These are phyloP conservation scores for Logfia minima DNA, from an alignment of 129 eudicot species.

Conservation along the genomic window DNA sequence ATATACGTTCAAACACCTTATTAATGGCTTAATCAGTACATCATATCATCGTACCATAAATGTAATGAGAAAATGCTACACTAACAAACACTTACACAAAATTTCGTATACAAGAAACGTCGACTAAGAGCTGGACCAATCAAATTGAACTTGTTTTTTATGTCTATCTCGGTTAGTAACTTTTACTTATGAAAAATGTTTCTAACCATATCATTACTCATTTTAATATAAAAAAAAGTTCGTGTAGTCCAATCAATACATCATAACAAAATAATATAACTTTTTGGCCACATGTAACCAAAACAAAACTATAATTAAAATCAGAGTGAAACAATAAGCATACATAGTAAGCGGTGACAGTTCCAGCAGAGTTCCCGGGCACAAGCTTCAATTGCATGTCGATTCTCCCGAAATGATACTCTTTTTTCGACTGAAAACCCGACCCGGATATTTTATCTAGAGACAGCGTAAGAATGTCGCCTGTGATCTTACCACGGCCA, in stretches of 20 bases:
- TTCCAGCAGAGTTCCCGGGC: conserved; percentile 50
- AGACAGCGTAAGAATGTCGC: conserved; percentile 40
- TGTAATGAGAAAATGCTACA: neutral
- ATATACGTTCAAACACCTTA: neutral
- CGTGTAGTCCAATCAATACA: neutral
- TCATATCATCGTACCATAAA: neutral
- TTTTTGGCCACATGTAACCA: no score
- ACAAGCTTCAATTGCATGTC: conserved; percentile 51
- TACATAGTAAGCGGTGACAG: conserved; percentile 40
- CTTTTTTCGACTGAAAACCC: conserved; percentile 43
- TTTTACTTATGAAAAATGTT: no score
- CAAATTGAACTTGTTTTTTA: no score
- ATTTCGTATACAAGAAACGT: no score
- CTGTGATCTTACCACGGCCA: conserved; percentile 45
- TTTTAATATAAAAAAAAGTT: neutral
- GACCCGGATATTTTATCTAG: conserved; percentile 46
- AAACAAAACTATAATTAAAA: no score
- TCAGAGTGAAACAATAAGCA: neutral
- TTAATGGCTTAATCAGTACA: neutral
- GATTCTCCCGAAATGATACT: conserved; percentile 34
- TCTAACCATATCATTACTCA: no score
- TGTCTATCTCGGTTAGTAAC: no score
- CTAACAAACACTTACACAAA: no score
- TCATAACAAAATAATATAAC: no score
- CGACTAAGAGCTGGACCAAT: no score